Base-by-base conservation (phyloP, 202 grass and related monocot genomes). In the Panicum hallii region DNA sequence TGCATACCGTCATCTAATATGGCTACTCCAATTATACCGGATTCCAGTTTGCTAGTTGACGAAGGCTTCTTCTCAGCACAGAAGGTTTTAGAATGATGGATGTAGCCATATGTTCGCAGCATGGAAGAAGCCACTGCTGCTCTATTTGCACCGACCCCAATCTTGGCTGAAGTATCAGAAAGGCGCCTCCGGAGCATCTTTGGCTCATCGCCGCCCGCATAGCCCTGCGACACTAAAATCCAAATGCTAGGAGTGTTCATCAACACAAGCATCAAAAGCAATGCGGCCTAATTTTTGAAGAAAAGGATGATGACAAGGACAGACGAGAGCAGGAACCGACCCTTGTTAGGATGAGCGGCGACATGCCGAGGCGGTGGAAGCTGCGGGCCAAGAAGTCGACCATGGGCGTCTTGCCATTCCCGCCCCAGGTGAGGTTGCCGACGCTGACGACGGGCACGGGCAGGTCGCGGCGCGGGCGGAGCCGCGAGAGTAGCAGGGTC, bases 1-100 rank as follows among this genome's bases (percentile, higher is more conserved):
- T 95, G 91, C 95, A 98, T 95, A 70, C 95, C 95, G 46, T 98
- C 95, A 54, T 98, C 95, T 81, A 98, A 53, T 71, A 98, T 93
- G 28, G 77, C 91, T 44, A 89, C n/a, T 68, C 91, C 91, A 77
- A 98, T 83, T 86, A 89, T 92, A 70, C 6, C 36, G 15, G 48
- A 44, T 79, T 41, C 46, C 70, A 68, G 60, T 44, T 69, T 60
- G 47, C 43, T 28, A 15, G 8, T 16, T 69, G 60, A 46, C 7
- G n/a, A 46, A 40, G 36, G 26, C 55, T 65, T 74, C 62, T 75
- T 79, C 32, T 55, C 26, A 9, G 22, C 5, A 50, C 11, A 20
- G 50, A 70, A 82, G 40, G 71, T 64, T 32, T 69, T 53, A 9
- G 38, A 60, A 65, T 71, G 79, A 44, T 85, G 45, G 22, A 55